Conservation (phyloP, 2,329 filamentous ascomycete genomes). For the Bertia moriformis region DNA sequence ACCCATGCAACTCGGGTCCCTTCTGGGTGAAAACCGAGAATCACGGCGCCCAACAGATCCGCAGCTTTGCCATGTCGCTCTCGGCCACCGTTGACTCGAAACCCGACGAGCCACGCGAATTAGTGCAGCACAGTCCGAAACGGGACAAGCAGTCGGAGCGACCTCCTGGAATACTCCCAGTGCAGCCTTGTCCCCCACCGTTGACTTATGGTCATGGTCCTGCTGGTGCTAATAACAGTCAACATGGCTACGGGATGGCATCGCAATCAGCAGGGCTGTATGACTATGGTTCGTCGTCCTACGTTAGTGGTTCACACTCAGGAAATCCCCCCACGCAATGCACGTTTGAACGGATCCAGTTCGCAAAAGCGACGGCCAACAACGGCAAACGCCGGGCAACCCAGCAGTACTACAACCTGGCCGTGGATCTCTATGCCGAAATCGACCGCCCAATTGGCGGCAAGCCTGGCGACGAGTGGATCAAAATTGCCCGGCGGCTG, state of each 20-base stretch:
- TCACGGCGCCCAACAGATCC: conserved; percentile 23
- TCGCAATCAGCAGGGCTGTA: not conserved
- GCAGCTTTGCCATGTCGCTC: conserved; percentile 50
- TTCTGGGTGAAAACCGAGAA: conserved; percentile 20
- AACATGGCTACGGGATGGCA: not conserved
- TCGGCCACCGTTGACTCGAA: conserved; percentile 51
- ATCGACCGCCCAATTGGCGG: conserved; percentile 18
- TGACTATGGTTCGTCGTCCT: not conserved
- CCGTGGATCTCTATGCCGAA: conserved; percentile 52
- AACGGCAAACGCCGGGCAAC: conserved; percentile 61
- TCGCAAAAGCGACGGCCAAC: conserved; percentile 62
- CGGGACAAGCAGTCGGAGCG: conserved; percentile 57
- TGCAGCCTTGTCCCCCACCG: conserved; percentile 12
- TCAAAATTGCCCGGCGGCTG: conserved; percentile 41
- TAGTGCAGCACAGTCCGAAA: conserved; percentile 66
- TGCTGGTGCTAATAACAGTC: conserved; percentile 3
- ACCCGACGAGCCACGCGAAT: conserved; percentile 47
- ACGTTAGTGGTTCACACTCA: not conserved
- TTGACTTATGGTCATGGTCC: conserved; percentile 6
- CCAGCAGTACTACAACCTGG: conserved; percentile 60
- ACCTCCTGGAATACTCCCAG: conserved; percentile 33
- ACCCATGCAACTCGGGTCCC: conserved; percentile 24
- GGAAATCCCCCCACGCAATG: conserved; percentile 11
- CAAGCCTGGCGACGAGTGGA: conserved; percentile 28
- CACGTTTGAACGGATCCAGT: conserved; percentile 60